Base-by-base conservation (phyloP, 768 basidiomycete species). In the Leccinum incarnatum region DNA sequence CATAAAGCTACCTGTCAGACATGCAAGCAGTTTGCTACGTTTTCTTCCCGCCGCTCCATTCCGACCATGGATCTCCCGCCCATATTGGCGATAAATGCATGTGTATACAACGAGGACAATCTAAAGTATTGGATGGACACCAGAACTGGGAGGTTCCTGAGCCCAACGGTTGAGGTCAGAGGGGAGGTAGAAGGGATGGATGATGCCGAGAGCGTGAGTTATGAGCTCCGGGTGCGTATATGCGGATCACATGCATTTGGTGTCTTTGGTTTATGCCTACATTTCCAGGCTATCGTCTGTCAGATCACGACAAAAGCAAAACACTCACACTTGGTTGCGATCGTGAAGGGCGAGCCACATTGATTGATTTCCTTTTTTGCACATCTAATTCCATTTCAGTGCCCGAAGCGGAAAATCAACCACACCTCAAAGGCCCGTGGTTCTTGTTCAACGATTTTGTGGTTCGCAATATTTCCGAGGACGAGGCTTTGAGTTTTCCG, bases 371-470 rank as follows among this genome's bases (percentile, higher is more conserved):
- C 12, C 5, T 27, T n/a, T 37, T 50, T 37, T 49, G 7, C 11
- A 2, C 25, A 2, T 49, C 40, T 51, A 15, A 60, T 55, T 46
- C 53, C 45, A 32, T 23, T 29, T 4, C 61, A 93, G 91, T 95
- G 40, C 91, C 91, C 0, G 85, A 88, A 57, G 83, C 83, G 1
- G 86, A 87, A 67, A 72, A 67, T 8, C 67, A 76, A 11, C 57
- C 68, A 1, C 73, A 77, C 54, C 63, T 63, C 19, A 66, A 63
- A 23, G 86, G 84, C 55, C 83, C 85, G 1, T 99, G 97, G 97
- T 89, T 89, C 66, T 73, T 98, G 55, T 98, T 98, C 84, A 99
- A 99, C 68, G 97, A 99, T 68, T 99, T 99, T 68, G 80, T 87
- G 1, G 97, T 99, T 12, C 79, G 80, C 51, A 91, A 91, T 56